Conservation (phyloP, 106 monocot species). For the Acanthochlamys bracteata region DNA sequence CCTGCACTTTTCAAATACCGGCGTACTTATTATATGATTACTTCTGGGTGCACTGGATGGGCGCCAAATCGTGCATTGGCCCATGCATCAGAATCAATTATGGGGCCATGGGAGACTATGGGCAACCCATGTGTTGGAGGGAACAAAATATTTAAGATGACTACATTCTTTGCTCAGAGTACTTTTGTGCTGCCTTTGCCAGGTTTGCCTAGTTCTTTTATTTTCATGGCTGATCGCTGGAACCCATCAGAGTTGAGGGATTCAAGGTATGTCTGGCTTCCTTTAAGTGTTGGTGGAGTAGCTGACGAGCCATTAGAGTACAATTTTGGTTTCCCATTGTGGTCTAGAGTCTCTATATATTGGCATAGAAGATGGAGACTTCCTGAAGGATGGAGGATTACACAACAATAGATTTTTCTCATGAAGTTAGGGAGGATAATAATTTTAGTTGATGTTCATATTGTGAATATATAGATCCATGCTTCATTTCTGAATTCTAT, state of each 20-base stretch:
- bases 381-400: constrained; percentile 39
- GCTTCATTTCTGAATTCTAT: too few species aligned
- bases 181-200: constrained; percentile 65
- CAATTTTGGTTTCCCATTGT: constrained; percentile 59
- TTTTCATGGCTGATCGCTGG: constrained; percentile 96
- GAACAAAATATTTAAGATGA: constrained; percentile 54
- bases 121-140: constrained; percentile 91
- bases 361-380: constrained; percentile 69
- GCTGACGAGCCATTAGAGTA: constrained; percentile 84
- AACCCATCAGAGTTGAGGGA: constrained; percentile 73
- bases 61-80: constrained; percentile 76
- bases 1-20: constrained; percentile 75
- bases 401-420: too few species aligned
- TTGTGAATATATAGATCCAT: too few species aligned
- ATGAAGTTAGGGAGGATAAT: too few species aligned
- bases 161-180: constrained; percentile 86
- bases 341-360: constrained; percentile 64
- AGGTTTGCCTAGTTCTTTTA: constrained; percentile 53
- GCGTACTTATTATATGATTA: constrained; percentile 92
- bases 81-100: constrained; percentile 74
- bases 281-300: constrained; percentile 61
- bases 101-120: constrained; percentile 95
- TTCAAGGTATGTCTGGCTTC: constrained; percentile 93
- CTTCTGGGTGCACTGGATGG: constrained; percentile 93
- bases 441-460: too few species aligned